Evolutionary conservation across 2,329 filamentous ascomycete species (phyloP), one percentile per base, ranked within the genome.

Genomic region (Ascochyta pisi): DNA sequence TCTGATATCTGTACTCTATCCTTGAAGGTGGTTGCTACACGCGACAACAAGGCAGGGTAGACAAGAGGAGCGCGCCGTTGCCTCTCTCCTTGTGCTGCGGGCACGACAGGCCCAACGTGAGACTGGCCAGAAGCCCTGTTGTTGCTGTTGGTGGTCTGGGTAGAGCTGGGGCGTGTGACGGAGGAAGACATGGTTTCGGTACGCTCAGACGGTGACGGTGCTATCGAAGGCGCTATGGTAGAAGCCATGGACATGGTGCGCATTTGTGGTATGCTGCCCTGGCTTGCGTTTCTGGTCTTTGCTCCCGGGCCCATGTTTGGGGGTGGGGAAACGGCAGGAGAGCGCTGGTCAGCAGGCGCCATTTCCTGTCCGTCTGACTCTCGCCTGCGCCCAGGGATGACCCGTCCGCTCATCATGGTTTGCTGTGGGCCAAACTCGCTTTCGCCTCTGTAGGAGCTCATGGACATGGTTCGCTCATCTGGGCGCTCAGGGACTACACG

Each of bases 241-340:
- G 92, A 96, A 29, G 93, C 92, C 90, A 96, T 96, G 1, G 92
- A 96, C 87, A 96, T 93, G 39, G 91, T 89, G 54, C 93, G 83
- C 10, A 85, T 85, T 31, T 64, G 63, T 12, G 69, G 52, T 29
- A 71, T 68, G 58, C 66, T 73, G 34, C 73, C 72, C 54, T 77
- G 73, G 57, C 75, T 77, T 19, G 62, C 52, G 24, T 67, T 73
- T 35, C 73, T 66, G 6, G 72, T 67, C 45, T 71, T 76, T 26
- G 62, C 65, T 39, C 71, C 68, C n/a, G 71, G 71, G 23, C 70
- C 69, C 33, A 56, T 62, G 49, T 60, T 64, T 15, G 63, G 61
- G 7, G 66, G 59, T 7, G 66, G 64, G 23, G 69, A 63, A 27
- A 62, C 60, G n/a, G 60, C 57, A 34, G 64, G 60, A 23, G 58